Conservation (phyloP, 2,329 filamentous ascomycete species). For the Seiridium unicorne region DNA sequence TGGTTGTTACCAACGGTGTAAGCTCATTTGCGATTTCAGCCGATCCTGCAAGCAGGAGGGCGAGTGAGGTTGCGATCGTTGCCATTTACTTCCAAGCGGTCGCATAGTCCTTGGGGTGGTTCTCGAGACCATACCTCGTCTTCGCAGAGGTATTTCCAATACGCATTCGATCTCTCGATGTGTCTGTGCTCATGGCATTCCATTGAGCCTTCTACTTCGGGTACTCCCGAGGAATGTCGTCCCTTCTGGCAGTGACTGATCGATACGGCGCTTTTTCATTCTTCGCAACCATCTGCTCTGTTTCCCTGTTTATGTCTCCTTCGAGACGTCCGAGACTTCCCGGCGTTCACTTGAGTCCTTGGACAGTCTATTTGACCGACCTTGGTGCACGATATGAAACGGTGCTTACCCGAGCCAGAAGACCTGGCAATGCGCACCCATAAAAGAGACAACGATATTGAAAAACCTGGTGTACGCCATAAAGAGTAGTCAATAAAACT, state of each 20-base stretch:
- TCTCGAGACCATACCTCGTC: constrained; percentile 42
- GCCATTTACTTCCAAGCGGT: constrained; percentile 42
- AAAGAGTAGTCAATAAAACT: too few species aligned
- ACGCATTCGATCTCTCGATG: constrained; percentile 36
- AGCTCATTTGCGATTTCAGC: constrained; percentile 13
- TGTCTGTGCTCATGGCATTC: constrained; percentile 40
- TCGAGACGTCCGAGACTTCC: constrained; percentile 30
- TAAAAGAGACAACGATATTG: too few species aligned
- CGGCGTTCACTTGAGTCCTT: constrained; percentile 28
- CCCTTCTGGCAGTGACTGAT: constrained; percentile 27
- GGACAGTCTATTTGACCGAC: constrained; percentile 24
- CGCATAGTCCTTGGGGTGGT: constrained; percentile 46
- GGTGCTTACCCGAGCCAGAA: constrained; percentile 26
- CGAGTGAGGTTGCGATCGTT: constrained; percentile 37
- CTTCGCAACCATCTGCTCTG: constrained; percentile 23
- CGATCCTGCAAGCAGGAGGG: constrained; percentile 21
- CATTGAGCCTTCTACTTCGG: constrained; percentile 37
- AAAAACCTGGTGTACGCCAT: too few species aligned
- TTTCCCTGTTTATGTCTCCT: constrained; percentile 29
- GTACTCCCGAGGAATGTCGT: constrained; percentile 31
- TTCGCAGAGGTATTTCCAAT: constrained; percentile 43
- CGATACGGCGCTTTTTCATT: constrained; percentile 29
- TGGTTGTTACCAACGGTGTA: constrained; percentile 25
- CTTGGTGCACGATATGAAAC: constrained; percentile 27
- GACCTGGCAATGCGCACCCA: constrained; percentile 10